Base-by-base conservation (phyloP, 1,284 basidiomycete species). In the Fomitopsis schrenkii region DNA sequence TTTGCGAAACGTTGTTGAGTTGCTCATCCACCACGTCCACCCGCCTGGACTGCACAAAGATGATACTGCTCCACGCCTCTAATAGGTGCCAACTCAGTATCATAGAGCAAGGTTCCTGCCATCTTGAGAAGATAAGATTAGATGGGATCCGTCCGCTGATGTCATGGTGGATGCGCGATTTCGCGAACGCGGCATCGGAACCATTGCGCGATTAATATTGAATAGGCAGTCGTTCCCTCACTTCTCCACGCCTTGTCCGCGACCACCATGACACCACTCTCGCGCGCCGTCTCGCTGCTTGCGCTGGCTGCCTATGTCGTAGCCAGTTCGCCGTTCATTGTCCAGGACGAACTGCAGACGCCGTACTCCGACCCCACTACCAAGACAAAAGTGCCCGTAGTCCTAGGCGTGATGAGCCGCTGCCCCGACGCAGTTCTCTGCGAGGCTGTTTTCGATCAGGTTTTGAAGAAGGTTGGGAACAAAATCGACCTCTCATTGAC, bases 371-470 rank as follows among this genome's bases (percentile, higher is more conserved):
- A 76, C 64, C 28, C 17, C 19, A 33, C 4, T 14, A 22, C 17
- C 52, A 30, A 53, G 10, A 71, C 79, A 67, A 85, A 83, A 75
- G 88, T 81, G 2, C 79, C 80, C 12, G 74, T 81, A 12, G 69
- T 80, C 44, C 77, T 93, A 26, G 90, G 88, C 26, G 90, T 93
- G 45, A 92, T 91, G 90, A 89, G 87, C 66, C 83, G 81, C 52
- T 91, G 91, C 71, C 89, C 90, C 2, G 91, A 93, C 64, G 90
- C 90, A 5, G 71, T 92, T 28, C 69, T 88, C 17, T 95, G 93
- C 71, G 93, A 96, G 74, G 77, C 79, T 19, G 80, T 91, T 1
- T 93, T 95, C 74, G 84, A 93, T 68, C 75, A 83, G 58, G 92
- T 94, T 28, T 72, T 94, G 41, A 75, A 81, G 44, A 77, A 80